Base-by-base conservation (phyloP, 306 rosid species). In the Cucurbita pepo region DNA sequence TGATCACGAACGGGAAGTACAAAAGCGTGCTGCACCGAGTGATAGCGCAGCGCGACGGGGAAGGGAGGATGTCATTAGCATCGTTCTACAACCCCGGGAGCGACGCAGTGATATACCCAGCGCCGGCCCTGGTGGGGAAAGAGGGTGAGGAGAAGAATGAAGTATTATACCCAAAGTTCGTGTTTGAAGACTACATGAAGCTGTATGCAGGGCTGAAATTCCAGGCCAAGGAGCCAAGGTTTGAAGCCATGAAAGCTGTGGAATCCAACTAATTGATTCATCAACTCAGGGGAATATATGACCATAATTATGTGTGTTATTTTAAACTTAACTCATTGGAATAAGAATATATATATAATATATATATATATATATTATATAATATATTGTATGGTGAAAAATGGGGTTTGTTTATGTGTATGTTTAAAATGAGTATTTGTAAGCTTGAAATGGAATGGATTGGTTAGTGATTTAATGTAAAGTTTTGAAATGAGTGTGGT, bases 21-120 rank as follows among this genome's bases (percentile, higher is more conserved):
- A 92, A 86, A 81, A 92, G 97, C 56, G 95, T 90, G 81, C 79
- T 83, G 52, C 97, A 92, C 84, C 83, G 97, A 60, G 97, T 90
- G 79, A 59, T 90, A 44, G 91, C 97, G 12, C 97, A 92, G 59
- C 83, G 86, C 7, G 79, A 90, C 66, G 95, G 96, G n/a, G 60
- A 51, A 6, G 86, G 87, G 37, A 83, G 97, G 73, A 92, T 92
- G 97, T 92, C 97, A 2, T 75, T 92, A 54, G 97, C 97, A 12
- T 92, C 97, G 54, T 92, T 92, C 82, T 92, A 83, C 84, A 92
- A 92, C 72, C 96, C 97, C 7, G 92, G 96, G 1, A 80, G 95
- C 62, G 92, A 92, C 67, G 92, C 97, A 10, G 82, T 92, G 6
- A 92, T 92, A 65, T 86, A 80, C 81, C 97, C 97, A 9, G 91